Evolutionary conservation across 257 asterid species (phyloP).

Genomic region (Gentiana dahurica): DNA sequence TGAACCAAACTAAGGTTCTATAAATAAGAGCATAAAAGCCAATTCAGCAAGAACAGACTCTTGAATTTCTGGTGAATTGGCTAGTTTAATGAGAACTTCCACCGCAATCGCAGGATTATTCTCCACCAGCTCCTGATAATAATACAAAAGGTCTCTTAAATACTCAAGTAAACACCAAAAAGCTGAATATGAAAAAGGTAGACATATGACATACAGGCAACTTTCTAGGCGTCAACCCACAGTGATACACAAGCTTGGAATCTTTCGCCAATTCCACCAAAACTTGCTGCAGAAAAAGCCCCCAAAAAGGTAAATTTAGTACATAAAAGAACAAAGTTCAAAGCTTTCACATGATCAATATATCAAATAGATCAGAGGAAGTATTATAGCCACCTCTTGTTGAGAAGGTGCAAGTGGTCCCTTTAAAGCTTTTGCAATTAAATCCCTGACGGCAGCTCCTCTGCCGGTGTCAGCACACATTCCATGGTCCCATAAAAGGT

Average conservation of each 20-base stretch:
- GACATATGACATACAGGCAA: conserved; percentile 63
- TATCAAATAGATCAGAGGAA: not conserved
- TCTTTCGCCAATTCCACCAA: conserved; percentile 72
- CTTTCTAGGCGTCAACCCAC: conserved; percentile 91
- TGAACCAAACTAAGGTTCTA: not conserved
- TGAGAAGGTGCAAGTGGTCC: conserved; percentile 82
- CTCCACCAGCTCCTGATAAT: conserved; percentile 83
- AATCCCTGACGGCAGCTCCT: conserved; percentile 92
- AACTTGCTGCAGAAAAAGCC: conserved; percentile 45
- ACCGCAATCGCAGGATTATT: conserved; percentile 94
- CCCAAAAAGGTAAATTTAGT: conserved; percentile 1
- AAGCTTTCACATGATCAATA: not conserved
- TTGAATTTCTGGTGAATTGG: conserved; percentile 88
- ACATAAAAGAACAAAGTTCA: not conserved
- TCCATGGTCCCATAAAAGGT: conserved; percentile 90
- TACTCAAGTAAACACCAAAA: not conserved
- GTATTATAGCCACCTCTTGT: conserved; percentile 55
- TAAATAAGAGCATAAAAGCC: not conserved
- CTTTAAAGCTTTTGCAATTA: conserved; percentile 85
- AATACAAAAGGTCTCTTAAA: not conserved
- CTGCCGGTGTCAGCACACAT: conserved; percentile 97
- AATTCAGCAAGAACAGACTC: conserved; percentile 45
- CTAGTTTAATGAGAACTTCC: conserved; percentile 80
- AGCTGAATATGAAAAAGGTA: not conserved
- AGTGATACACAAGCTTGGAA: conserved; percentile 93